Conservation (phyloP, 2,329 filamentous ascomycete species). For the Fusarium luffae region DNA sequence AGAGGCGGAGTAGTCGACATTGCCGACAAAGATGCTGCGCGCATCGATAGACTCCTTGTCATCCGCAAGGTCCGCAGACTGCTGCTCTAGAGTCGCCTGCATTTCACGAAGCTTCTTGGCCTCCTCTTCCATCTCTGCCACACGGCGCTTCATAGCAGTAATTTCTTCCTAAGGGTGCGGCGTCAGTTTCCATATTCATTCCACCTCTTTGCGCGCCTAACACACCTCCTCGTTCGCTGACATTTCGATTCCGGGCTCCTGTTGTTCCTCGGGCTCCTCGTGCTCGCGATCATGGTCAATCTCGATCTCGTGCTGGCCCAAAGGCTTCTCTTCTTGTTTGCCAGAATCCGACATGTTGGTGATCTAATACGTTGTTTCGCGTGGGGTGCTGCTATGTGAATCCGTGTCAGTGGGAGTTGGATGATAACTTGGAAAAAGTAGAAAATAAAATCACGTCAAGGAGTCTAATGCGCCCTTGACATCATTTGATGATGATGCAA, state of each 20-base stretch:
- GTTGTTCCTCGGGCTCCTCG: slow-evolving; percentile 44
- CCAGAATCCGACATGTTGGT: slow-evolving; percentile 50
- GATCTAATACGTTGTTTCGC: slow-evolving; percentile 1
- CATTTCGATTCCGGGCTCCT: slow-evolving; percentile 48
- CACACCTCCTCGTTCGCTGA: slow-evolving; percentile 52
- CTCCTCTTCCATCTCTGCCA: slow-evolving; percentile 92
- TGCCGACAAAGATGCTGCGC: slow-evolving; percentile 97
- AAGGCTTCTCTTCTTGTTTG: slow-evolving; percentile 48
- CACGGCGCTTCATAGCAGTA: slow-evolving; percentile 84
- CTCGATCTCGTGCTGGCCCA: slow-evolving; percentile 45
- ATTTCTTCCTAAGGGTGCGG: slow-evolving; percentile 74
- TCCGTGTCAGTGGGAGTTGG: slow-evolving; percentile 20
- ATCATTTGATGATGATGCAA: slow-evolving; percentile 22
- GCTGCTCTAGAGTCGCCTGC: slow-evolving; percentile 86
- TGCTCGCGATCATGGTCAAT: slow-evolving; percentile 41
- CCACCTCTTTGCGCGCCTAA: slow-evolving; percentile 48
- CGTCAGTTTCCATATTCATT: slow-evolving; percentile 49
- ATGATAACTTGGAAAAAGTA: slow-evolving; percentile 7
- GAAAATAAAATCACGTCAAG: not conserved
- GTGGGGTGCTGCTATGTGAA: slow-evolving; percentile 9
- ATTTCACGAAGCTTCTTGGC: slow-evolving; percentile 87
- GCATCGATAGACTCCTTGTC: slow-evolving; percentile 96
- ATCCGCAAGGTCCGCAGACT: slow-evolving; percentile 84
- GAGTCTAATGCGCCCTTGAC: slow-evolving; percentile 20
- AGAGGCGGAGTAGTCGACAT: slow-evolving; percentile 96